Evolutionary conservation across 148 eudicot species (phyloP), one percentile per base, ranked within the genome.

Genomic region (Agrostemma githago): DNA sequence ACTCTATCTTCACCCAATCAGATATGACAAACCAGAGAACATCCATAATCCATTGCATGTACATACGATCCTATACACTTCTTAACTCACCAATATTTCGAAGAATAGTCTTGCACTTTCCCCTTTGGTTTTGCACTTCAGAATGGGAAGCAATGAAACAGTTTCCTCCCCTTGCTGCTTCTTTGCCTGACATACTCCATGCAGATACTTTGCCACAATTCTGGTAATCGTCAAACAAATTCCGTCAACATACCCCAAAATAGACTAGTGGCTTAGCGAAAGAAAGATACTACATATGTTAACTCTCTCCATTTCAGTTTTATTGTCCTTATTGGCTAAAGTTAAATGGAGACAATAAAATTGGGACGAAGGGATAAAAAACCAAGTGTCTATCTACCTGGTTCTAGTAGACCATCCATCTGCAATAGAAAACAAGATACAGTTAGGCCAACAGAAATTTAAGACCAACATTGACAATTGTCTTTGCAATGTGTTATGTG

Each of bases 41-140:
- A 11, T 51, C 56, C 56, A 51, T 51, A 51, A 51, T 15, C 56
- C 56, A 51, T 51, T 51, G 56, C 56, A 51, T 51, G 56, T 48
- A 51, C 8, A 15, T 51, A 51, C 16, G 56, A 11, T 26, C 19
- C 17, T 70, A 34, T 42, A 26, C 34, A 26, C 34, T 26, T 54
- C 46, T 5, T n/a, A 42, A 75, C 84, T 79, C 81, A 94, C 98
- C 90, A 94, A 86, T 75, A 91, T 75, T 83, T 94, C 97, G 74
- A 89, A 91, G 80, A 91, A 94, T 41, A 94, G 69, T 77, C 84
- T 81, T 21, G 98, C 96, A 37, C 84, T 85, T 79, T 90, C 92
- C 68, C 80, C 81, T 88, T 76, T 88, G 41, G 84, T 80, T 83
- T 89, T 91, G 70, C 86, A 79, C 71, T 80, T 53, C 79, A 88